These are phyloP conservation scores for Solanum habrochaites DNA, from an alignment of 257 asterid species.

Conservation along the genomic window DNA sequence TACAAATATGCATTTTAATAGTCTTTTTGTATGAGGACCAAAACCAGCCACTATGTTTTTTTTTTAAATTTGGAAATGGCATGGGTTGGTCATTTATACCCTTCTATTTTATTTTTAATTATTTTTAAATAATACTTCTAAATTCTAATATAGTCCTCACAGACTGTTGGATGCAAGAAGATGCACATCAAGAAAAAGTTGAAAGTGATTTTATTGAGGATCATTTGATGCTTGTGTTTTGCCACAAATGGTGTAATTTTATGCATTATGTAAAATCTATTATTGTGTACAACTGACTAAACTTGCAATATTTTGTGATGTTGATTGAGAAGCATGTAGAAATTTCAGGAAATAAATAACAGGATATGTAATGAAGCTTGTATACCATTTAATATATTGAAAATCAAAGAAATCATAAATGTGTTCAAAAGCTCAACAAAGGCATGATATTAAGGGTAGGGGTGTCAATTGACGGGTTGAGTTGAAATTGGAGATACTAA, in stretches of 20 bases:
- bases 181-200: neutral
- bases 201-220: neutral
- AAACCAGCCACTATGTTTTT: neutral
- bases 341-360: neutral
- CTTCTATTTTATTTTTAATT: neutral
- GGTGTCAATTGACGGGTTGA: accelerated
- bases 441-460: neutral
- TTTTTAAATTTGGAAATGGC: neutral
- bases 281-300: too few species aligned
- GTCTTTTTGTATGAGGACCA: neutral
- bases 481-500: too few species aligned
- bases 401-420: neutral
- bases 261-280: neutral
- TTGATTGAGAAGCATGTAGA: neutral
- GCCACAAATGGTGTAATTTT: neutral
- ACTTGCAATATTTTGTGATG: neutral
- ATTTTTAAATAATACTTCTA: neutral
- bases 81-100: neutral
- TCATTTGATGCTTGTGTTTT: neutral
- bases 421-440: neutral
- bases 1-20: too few species aligned
- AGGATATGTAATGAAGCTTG: neutral
- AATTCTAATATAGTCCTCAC: neutral
- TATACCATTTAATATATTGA: neutral
- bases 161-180: neutral